phyloP scores from a whole-genome alignment of 805 yeast genomes.

The Starmerella sp. region DNA sequence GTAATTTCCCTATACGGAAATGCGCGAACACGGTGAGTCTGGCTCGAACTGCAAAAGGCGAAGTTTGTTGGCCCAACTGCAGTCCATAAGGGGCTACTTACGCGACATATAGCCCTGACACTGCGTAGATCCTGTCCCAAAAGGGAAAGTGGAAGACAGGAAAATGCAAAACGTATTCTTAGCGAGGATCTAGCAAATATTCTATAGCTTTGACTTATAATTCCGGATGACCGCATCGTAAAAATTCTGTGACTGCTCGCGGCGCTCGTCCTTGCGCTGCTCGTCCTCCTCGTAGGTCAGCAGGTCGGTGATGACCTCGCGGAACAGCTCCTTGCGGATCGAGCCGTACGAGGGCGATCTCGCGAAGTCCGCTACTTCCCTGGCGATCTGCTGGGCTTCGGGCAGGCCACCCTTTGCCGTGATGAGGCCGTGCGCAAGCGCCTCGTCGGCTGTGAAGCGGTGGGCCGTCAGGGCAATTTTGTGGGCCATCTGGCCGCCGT shows the following conservation, averaged over 20 bases:
- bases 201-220: conserved; percentile 15
- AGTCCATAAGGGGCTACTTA: no score
- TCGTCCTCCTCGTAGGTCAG: conserved; percentile 15
- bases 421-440: conserved; percentile 61
- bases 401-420: conserved; percentile 29
- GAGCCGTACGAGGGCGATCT: conserved; percentile 27
- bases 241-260: conserved; percentile 16
- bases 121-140: no score
- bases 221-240: conserved; percentile 11
- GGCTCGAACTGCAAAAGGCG: no score
- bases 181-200: no score
- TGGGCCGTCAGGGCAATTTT: conserved; percentile 29
- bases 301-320: conserved; percentile 24
- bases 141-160: no score
- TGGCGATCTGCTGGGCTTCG: conserved; percentile 28
- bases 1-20: no score
- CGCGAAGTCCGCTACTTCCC: conserved; percentile 20
- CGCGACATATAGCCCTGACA: no score
- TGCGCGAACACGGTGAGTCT: no score
- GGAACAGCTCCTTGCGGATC: conserved; percentile 25
- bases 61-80: no score
- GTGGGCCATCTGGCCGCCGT: conserved; percentile 26
- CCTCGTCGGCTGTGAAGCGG: conserved; percentile 49
- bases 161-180: no score
- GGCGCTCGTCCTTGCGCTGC: neutral